Evolutionary conservation across 2,329 filamentous ascomycete species (phyloP), one percentile per base, ranked within the genome.

Genomic region (Septoria linicola): DNA sequence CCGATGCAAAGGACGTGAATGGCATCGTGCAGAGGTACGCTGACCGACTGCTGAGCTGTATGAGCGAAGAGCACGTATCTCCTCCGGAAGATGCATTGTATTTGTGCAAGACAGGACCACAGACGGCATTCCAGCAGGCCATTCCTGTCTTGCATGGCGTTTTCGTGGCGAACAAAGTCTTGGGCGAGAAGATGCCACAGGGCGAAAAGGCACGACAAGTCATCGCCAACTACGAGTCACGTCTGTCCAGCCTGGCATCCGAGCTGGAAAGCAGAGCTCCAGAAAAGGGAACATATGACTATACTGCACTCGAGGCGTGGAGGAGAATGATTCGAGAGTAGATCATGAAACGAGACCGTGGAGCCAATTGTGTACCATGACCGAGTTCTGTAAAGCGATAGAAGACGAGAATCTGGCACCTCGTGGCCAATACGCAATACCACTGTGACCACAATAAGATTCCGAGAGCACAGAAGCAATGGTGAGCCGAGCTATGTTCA

Each of bases 141-240:
- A 58, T 73, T 8, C 66, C 70, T 10, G 59, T 75, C 17, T 73
- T 68, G 67, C 72, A 75, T 51, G 73, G 69, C n/a, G 65, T 76
- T n/a, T 64, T 59, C 40, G 66, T 75, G 3, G 69, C 73, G 1
- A 64, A 66, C 43, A 67, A 67, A 27, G 68, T 76, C 3, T 67
- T 76, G 0, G 70, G 70, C 8, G 50, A 69, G 7, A 68, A 72
- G 56, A 62, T 64, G 41, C 64, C 64, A 6, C 45, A 60, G 19
- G 37, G 49, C 1, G 37, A 57, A 8, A 47, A 57, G 8, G 63
- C 61, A 8, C 46, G 47, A 16, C 53, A 59, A 31, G 51, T 65
- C n/a, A 49, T 60, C 4, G 44, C 53, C 10, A 53, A 62, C 20
- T 69, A 65, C 47, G 61, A 65, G 27, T 49, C 54, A 10, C 54